phyloP scores from a whole-genome alignment of 805 yeast genomes.

The Ogataea henricii region DNA sequence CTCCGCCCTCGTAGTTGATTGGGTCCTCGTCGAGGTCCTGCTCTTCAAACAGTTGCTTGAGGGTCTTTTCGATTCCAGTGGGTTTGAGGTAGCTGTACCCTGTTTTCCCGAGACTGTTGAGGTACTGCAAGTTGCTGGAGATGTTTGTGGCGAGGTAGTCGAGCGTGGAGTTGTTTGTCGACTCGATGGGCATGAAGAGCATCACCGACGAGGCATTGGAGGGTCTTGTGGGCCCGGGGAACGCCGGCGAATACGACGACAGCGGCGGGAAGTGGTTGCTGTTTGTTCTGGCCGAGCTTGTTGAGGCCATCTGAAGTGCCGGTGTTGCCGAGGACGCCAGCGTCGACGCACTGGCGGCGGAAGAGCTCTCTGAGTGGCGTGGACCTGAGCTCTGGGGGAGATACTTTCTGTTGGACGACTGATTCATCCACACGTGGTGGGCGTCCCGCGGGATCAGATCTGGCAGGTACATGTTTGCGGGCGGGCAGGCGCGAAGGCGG shows the following conservation, averaged over 20 bases:
- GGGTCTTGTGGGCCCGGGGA: constrained; percentile 35
- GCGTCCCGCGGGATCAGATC: constrained; percentile 46
- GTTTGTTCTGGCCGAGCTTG: constrained; percentile 2
- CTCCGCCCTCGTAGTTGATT: constrained; percentile 24
- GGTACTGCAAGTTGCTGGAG: constrained; percentile 25
- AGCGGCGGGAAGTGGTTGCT: constrained; percentile 51
- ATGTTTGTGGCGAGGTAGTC: constrained; percentile 26
- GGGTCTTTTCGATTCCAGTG: constrained; percentile 59
- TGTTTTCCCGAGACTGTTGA: constrained; percentile 39
- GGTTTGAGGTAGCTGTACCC: constrained; percentile 57
- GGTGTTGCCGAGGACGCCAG: not conserved
- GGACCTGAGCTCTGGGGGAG: constrained; percentile 13
- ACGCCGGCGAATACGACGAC: constrained; percentile 53
- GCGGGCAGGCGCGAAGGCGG: too few species aligned
- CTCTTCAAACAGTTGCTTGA: constrained; percentile 38
- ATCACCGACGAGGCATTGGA: constrained; percentile 26
- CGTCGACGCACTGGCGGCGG: not conserved
- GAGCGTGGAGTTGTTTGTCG: constrained; percentile 20
- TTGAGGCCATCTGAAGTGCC: not conserved
- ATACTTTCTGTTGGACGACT: constrained; percentile 11
- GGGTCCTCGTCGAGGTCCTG: constrained; percentile 23
- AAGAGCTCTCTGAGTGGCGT: constrained; percentile 4
- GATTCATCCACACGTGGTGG: constrained; percentile 46
- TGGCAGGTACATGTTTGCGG: constrained; percentile 52
- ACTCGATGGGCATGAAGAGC: constrained; percentile 25